phyloP scores from a whole-genome alignment of 129 eudicot genomes.

The Scalesia atractyloides region DNA sequence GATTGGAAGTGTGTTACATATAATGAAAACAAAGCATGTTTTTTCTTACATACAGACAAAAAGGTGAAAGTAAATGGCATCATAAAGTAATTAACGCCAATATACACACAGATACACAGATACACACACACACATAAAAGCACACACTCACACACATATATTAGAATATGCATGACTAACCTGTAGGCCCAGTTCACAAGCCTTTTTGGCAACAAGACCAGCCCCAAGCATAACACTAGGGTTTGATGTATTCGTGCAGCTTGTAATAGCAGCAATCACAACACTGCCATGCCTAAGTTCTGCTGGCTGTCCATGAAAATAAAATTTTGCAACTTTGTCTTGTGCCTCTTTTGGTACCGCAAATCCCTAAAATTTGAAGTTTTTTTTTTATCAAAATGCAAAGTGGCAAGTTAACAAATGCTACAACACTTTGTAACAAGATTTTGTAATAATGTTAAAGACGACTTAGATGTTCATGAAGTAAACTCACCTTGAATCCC shows the following conservation, averaged over 20 bases:
- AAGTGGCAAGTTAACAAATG: conserved; percentile 8
- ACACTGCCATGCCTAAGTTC: conserved; percentile 95
- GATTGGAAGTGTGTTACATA: not conserved
- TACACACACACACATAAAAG: too few species aligned
- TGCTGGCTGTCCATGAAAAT: conserved; percentile 87
- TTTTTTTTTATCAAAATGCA: not conserved
- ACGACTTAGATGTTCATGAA: conserved; percentile 16
- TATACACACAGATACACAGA: not conserved
- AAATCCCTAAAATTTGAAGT: conserved; percentile 59
- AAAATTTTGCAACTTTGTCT: conserved; percentile 78
- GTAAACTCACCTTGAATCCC: conserved; percentile 77
- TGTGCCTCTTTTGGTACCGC: conserved; percentile 90
- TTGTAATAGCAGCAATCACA: conserved; percentile 97
- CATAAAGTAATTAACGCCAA: not conserved
- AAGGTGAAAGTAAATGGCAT: not conserved
- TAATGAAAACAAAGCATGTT: not conserved
- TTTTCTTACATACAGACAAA: not conserved
- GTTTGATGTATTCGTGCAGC: conserved; percentile 98
- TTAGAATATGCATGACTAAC: conserved; percentile 41
- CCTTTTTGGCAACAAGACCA: conserved; percentile 95
- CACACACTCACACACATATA: too few species aligned
- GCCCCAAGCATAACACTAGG: conserved; percentile 99
- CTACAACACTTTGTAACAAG: conserved; percentile 6
- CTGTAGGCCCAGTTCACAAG: conserved; percentile 88
- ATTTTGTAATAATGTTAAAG: conserved; percentile 6